These are phyloP conservation scores for Boletus subcaerulescens DNA, from an alignment of 768 basidiomycete genomes.

Conservation along the genomic window DNA sequence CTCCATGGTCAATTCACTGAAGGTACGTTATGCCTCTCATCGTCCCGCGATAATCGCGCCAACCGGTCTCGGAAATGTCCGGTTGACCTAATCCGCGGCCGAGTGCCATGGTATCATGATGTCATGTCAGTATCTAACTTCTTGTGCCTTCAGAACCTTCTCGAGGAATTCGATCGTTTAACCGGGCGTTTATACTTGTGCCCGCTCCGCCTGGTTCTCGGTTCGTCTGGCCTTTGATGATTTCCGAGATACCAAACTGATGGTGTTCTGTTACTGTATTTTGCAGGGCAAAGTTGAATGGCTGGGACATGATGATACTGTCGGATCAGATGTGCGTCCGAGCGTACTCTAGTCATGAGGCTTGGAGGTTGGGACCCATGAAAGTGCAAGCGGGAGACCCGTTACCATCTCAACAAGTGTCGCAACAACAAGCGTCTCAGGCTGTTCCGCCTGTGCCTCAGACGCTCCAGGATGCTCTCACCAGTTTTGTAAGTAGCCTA, in stretches of 20 bases:
- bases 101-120: constrained; percentile 8
- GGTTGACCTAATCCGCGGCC: constrained; percentile 2
- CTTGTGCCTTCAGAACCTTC: constrained; percentile 49
- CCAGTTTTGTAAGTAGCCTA: constrained; percentile 51
- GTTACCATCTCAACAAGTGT: constrained; percentile 17
- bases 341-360: constrained; percentile 76
- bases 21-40: constrained; percentile 50
- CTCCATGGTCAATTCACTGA: constrained; percentile 92
- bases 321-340: constrained; percentile 87
- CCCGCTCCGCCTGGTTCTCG: constrained; percentile 78
- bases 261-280: constrained; percentile 12
- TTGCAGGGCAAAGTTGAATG: constrained; percentile 67
- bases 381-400: constrained; percentile 56
- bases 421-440: constrained; percentile 17
- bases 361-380: constrained; percentile 76
- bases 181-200: constrained; percentile 84
- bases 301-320: constrained; percentile 88
- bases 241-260: constrained; percentile 3
- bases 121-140: constrained; percentile 15
- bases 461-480: constrained; percentile 48
- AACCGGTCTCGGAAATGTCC: constrained; percentile 14
- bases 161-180: constrained; percentile 86
- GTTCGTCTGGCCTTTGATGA: constrained; percentile 46
- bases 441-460: constrained; percentile 34
- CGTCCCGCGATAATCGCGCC: constrained; percentile 9